A percentile compares a stretch with the other conserved stretches of the same genome.
phyloP scores from a whole-genome alignment of 345 rosid genomes.

The Lumnitzera littorea region DNA sequence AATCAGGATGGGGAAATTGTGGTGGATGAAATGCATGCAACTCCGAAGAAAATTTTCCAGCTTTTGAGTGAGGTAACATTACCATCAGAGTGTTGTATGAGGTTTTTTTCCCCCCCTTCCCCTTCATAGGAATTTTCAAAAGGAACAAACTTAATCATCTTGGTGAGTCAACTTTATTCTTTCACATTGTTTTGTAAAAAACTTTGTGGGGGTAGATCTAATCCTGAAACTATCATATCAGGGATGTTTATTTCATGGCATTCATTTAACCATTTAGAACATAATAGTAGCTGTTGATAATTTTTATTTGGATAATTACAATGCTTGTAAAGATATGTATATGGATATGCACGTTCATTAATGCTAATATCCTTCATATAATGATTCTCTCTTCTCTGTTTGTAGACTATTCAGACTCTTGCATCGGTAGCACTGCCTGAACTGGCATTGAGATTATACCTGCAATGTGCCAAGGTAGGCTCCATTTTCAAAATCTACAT shows the following conservation, averaged over 20 bases:
- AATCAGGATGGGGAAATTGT: conserved; percentile 58
- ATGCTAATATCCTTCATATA: neutral
- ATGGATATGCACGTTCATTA: neutral
- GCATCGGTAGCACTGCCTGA: conserved; percentile 70
- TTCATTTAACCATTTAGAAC: too few relatives aligned
- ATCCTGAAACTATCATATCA: too few relatives aligned
- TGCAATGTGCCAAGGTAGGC: conserved; percentile 88
- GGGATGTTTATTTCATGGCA: too few relatives aligned
- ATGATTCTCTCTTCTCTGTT: conserved; percentile 10
- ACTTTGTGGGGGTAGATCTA: too few relatives aligned
- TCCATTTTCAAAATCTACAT: neutral
- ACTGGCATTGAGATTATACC: conserved; percentile 68
- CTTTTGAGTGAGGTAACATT: conserved; percentile 61
- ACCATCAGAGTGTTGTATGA: too few relatives aligned
- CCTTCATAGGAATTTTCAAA: neutral
- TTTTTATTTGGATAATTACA: too few relatives aligned
- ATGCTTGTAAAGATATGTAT: neutral
- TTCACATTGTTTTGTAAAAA: too few relatives aligned
- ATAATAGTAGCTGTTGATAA: too few relatives aligned
- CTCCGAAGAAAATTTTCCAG: conserved; percentile 67
- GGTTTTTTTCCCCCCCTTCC: too few relatives aligned
- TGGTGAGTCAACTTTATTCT: neutral
- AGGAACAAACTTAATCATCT: neutral
- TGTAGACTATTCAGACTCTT: conserved; percentile 67
- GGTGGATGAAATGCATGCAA: conserved; percentile 52